These are phyloP conservation scores for Senna siamea DNA, from an alignment of 306 rosid species.

Conservation along the genomic window DNA sequence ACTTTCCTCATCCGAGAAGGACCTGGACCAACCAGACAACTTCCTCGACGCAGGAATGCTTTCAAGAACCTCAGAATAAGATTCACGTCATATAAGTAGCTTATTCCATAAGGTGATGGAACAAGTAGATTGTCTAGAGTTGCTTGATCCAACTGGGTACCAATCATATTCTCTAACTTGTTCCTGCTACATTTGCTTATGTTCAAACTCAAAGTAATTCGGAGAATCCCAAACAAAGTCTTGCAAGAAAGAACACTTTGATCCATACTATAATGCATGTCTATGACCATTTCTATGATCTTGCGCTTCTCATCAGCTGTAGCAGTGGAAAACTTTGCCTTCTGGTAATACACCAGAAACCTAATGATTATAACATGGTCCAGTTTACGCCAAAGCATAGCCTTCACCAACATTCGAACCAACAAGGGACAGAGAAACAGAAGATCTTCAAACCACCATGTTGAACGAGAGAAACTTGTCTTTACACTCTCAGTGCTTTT, in stretches of 20 bases:
- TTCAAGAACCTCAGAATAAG: conserved; percentile 80
- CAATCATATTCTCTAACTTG: conserved; percentile 71
- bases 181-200: conserved; percentile 47
- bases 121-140: conserved; percentile 84
- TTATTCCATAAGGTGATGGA: conserved; percentile 77
- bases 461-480: conserved; percentile 46
- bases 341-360: conserved; percentile 65
- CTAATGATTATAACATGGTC: conserved; percentile 53
- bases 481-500: conserved; percentile 67
- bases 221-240: conserved; percentile 59
- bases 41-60: conserved; percentile 55
- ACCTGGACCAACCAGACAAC: conserved; percentile 36
- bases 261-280: conserved; percentile 50
- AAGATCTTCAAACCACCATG: conserved; percentile 78
- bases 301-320: conserved; percentile 48
- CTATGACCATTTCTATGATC: conserved; percentile 50
- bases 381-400: conserved; percentile 51
- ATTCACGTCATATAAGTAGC: conserved; percentile 77
- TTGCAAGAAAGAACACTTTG: conserved; percentile 36
- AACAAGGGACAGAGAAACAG: conserved; percentile 47
- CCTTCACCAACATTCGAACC: conserved; percentile 53
- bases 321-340: conserved; percentile 49
- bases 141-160: conserved; percentile 68
- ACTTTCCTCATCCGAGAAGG: conserved; percentile 62
- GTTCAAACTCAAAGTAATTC: conserved; percentile 49